These are phyloP conservation scores for Fusarium dimerum DNA, from an alignment of 2,329 filamentous ascomycete species.

Conservation along the genomic window DNA sequence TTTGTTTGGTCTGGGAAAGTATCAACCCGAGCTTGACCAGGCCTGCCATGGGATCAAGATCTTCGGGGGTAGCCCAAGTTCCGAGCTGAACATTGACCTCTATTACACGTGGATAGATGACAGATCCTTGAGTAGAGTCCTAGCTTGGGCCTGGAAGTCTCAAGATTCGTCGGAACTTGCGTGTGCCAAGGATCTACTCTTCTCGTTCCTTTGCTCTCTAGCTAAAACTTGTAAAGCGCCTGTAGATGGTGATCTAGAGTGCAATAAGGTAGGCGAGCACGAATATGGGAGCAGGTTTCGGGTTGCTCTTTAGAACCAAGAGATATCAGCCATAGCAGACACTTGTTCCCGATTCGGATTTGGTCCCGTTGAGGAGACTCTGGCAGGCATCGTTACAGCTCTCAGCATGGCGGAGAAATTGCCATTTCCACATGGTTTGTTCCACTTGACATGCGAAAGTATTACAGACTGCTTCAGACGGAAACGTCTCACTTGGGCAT, in stretches of 20 bases:
- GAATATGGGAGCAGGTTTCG: too few species aligned
- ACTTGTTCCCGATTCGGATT: not conserved
- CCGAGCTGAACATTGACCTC: not conserved
- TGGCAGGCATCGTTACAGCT: not conserved
- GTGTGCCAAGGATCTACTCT: constrained; percentile 4
- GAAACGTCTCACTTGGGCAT: rapidly evolving
- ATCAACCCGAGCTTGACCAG: too few species aligned
- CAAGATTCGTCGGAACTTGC: constrained; percentile 1
- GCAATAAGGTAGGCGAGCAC: too few species aligned
- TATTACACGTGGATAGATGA: not conserved
- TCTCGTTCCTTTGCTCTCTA: constrained; percentile 1
- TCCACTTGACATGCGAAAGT: not conserved
- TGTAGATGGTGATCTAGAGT: not conserved
- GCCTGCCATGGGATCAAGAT: not conserved
- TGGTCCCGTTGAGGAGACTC: not conserved
- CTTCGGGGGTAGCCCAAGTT: not conserved
- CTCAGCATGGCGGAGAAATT: constrained; percentile 1
- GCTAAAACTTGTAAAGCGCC: not conserved
- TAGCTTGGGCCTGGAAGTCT: not conserved
- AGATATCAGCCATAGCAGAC: not conserved
- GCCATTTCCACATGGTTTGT: not conserved
- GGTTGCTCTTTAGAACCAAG: not conserved
- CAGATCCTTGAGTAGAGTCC: not conserved
- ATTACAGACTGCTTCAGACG: not conserved
- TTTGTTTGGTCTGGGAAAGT: not conserved